Evolutionary conservation across 1,284 basidiomycete genomes (phyloP), one percentile per base, ranked within the genome.

Genomic region (Ganoderma lucidum): DNA sequence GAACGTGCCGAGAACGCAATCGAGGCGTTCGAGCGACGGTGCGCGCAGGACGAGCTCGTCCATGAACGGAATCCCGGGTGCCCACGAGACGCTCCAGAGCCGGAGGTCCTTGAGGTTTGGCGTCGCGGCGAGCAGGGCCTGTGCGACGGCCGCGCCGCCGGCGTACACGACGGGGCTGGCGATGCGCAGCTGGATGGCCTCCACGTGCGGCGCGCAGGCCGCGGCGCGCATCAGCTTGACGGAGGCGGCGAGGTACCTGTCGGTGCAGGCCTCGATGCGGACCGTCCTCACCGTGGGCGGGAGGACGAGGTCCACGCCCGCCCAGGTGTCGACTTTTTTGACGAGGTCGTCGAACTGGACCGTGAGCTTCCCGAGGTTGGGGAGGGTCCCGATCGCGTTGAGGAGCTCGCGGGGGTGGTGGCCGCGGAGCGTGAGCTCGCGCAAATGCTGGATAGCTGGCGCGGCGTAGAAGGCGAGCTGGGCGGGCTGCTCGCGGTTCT

Each of bases 401-500:
- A 56, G 53, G 53, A 56, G 32, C 17, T 56, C 53, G 15, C 30
- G 53, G 12, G 53, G 53, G 6, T 56, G 53, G 53, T 56, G 53
- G 1, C 53, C 53, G 6, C 53, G 53, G 15, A 56, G 53, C 4
- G 53, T 56, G 53, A 56, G 53, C 53, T 15, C 30, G 30, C 32
- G 28, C 30, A 56, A 10, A 28, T 17, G 5, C 9, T 10, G 53
- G 53, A 56, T 56, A 6, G 53, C 53, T 3, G 53, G 53, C 9
- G 30, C 53, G 53, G 30, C 5, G 10, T 56, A 56, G 30, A 56
- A 8, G 53, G 30, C 15, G 14, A 17, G 53, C 30, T 56, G 53
- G 53, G 53, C 53, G 53, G 53, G 53, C 53, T 56, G 53, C 53
- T 32, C 15, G 53, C 53, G 53, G 23, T 56, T 30, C 53, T 56